These are phyloP conservation scores for Fusarium sp. DNA, from an alignment of 2,329 filamentous ascomycete species.

Conservation along the genomic window DNA sequence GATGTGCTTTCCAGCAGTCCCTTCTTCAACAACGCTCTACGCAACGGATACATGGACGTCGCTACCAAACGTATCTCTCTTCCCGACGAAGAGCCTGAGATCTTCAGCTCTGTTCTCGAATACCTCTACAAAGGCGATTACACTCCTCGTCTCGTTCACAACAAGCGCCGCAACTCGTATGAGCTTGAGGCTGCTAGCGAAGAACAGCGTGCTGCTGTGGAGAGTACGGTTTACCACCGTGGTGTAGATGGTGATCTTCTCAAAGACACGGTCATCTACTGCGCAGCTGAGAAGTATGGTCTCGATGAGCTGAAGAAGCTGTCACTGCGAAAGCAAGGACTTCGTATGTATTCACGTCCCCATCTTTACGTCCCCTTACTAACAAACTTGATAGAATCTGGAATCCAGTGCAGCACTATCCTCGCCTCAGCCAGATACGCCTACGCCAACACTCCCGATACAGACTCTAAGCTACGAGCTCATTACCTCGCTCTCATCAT, in stretches of 20 bases:
- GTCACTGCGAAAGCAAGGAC: conserved; percentile 87
- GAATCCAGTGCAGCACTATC: conserved; percentile 87
- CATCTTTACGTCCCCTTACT: conserved; percentile 5
- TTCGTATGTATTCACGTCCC: conserved; percentile 66
- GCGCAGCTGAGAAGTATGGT: conserved; percentile 85
- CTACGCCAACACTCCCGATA: conserved; percentile 89
- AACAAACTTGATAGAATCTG: conserved; percentile 65
- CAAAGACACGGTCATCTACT: conserved; percentile 93
- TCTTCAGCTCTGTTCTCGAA: conserved; percentile 90
- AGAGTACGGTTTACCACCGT: conserved; percentile 77
- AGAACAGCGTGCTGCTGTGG: conserved; percentile 61
- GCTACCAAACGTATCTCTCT: conserved; percentile 78
- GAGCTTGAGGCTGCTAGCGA: conserved; percentile 75
- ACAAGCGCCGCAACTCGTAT: conserved; percentile 84
- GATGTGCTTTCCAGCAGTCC: conserved; percentile 83
- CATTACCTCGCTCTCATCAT: conserved; percentile 96
- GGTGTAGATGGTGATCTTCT: conserved; percentile 76
- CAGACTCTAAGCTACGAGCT: conserved; percentile 88
- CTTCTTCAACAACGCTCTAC: conserved; percentile 71
- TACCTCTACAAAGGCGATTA: conserved; percentile 96
- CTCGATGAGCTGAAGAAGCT: conserved; percentile 87
- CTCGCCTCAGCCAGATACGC: conserved; percentile 89
- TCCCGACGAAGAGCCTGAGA: conserved; percentile 87
- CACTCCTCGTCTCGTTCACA: conserved; percentile 84
- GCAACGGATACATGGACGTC: conserved; percentile 53